Percentiles rank a stretch among this genome's conserved stretches.
Evolutionary conservation across 208 protist genomes (phyloP).

Genomic region (Trypanosoma cruzi): DNA sequence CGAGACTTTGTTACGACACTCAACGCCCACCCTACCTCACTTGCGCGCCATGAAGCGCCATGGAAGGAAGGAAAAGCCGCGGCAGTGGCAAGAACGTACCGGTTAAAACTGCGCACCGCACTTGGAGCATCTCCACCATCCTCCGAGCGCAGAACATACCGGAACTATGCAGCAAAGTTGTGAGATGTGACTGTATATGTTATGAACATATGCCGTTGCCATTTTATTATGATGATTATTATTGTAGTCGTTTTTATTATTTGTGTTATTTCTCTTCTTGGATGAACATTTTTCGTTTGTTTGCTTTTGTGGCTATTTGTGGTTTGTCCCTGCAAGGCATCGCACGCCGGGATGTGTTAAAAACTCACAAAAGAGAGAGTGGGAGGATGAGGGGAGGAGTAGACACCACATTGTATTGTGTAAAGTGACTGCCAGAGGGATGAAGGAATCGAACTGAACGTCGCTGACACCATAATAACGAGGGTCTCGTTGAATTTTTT

Average conservation of each 20-base stretch:
- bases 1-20: constrained; percentile 33
- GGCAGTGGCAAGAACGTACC: constrained; percentile 6
- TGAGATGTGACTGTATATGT: constrained; percentile 7
- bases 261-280: constrained; percentile 8
- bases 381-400: not conserved
- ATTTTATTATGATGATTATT: too few relatives aligned
- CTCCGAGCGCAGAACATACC: constrained; percentile 27
- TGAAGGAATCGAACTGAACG: not conserved
- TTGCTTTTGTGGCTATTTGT: not conserved
- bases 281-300: not conserved
- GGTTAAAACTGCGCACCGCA: constrained; percentile 22
- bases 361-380: not conserved
- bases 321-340: not conserved
- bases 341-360: too few relatives aligned
- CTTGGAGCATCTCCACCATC: constrained; percentile 11
- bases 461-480: too few relatives aligned
- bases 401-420: not conserved
- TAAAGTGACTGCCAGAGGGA: not conserved
- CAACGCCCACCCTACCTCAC: not conserved
- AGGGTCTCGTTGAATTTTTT: too few relatives aligned
- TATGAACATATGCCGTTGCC: constrained; percentile 1
- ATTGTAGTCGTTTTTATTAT: not conserved
- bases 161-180: constrained; percentile 11
- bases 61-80: not conserved
- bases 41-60: not conserved